Base-by-base conservation (phyloP, 2,329 filamentous ascomycete species). In the Colletotrichum gloeosporioides region DNA sequence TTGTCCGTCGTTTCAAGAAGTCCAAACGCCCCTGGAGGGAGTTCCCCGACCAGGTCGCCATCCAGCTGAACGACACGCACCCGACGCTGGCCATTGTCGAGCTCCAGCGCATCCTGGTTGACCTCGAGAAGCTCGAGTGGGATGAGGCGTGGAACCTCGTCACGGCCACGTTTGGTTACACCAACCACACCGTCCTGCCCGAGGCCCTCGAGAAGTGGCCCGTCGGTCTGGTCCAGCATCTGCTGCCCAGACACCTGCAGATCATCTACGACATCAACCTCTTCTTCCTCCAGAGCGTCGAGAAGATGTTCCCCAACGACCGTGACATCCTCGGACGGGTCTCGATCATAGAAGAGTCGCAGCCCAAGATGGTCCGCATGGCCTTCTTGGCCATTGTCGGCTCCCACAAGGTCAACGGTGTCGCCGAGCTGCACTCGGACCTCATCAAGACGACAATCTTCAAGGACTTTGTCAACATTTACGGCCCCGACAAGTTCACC, bases 381-480 rank as follows among this genome's bases (percentile, higher is more conserved):
- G 97, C 97, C 3, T 97, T 92, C 85, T 88, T 99, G 68, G 97
- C 97, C 78, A 94, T 99, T 83, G 96, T 99, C 81, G 97, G 97
- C 64, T 99, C 97, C 44, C 97, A 99, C 92, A 99, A 99, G 89
- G 96, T 99, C 88, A 99, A 99, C 80, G 97, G 97, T 84, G 97
- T 99, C 44, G 97, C 97, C 39, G 97, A 99, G 87, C 88, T 99
- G 79, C 97, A 99, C 87, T 99, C 97, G 1, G 97, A 99, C 83
- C 90, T 99, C 75, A 98, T 99, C 89, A 97, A 97, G 89, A 98
- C 96, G 0, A 99, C 97, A n/a, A 98, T 99, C 80, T 99, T 99
- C 92, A 98, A 97, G 86, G 97, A 99, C 85, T 99, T 99, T 85
- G 96, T 99, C 76, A 91, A 92, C 80, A 95, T 99, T 79, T 99